Percentiles rank a stretch among this genome's conserved stretches.
These are phyloP conservation scores for Trichoderma citrinoviride DNA, from an alignment of 2,329 filamentous ascomycete genomes.

Conservation along the genomic window DNA sequence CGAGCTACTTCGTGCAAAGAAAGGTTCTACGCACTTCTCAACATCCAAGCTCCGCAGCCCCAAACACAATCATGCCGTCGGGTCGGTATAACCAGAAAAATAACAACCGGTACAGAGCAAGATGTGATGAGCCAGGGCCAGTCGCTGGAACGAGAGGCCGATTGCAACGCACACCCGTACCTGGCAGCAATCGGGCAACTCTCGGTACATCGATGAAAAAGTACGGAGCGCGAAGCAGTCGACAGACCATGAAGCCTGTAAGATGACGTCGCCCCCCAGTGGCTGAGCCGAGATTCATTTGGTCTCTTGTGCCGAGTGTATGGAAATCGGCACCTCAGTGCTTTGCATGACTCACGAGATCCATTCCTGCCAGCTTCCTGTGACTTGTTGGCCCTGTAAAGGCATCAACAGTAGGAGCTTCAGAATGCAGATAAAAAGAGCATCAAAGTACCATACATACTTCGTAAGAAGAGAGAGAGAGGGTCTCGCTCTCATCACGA, in stretches of 20 bases:
- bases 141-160: neutral
- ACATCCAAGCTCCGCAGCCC: neutral
- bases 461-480: neutral
- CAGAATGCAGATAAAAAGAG: too few relatives aligned
- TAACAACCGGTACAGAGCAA: too few relatives aligned
- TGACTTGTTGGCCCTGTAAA: neutral
- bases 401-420: too few relatives aligned
- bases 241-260: neutral
- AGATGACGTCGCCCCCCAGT: conserved; percentile 17
- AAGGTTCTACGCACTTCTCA: neutral
- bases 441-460: too few relatives aligned
- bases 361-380: too few relatives aligned
- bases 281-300: conserved; percentile 16
- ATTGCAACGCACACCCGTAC: neutral
- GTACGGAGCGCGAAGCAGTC: neutral
- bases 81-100: too few relatives aligned
- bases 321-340: too few relatives aligned
- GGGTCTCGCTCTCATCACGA: neutral
- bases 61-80: too few relatives aligned
- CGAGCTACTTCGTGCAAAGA: neutral
- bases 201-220: neutral
- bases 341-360: too few relatives aligned
- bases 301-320: neutral
- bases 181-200: neutral
- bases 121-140: neutral